Evolutionary conservation across 1,139 yeast genomes (phyloP).

Genomic region (Starmera stellimalicola): DNA sequence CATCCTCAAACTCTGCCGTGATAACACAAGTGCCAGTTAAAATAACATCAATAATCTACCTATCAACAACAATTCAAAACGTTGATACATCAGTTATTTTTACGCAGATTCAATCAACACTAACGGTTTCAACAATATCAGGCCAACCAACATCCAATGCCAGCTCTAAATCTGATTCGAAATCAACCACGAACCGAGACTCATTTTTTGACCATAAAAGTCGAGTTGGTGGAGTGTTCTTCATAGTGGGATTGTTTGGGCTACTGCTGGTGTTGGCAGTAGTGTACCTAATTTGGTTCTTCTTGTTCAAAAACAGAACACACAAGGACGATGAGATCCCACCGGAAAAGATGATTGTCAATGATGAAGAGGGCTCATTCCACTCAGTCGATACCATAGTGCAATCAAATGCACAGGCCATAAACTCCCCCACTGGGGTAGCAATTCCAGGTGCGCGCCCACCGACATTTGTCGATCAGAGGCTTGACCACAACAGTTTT

Average conservation of each 20-base stretch:
- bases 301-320: too few relatives aligned
- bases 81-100: too few relatives aligned
- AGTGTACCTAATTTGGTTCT: conserved; percentile 16
- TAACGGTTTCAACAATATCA: conserved; percentile 2
- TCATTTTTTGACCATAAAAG: conserved; percentile 47
- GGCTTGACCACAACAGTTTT: conserved; percentile 51
- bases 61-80: conserved; percentile 4
- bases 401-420: too few relatives aligned
- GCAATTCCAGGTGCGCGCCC: too few relatives aligned
- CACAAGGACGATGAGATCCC: too few relatives aligned
- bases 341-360: conserved; percentile 11
- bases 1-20: conserved; percentile 11
- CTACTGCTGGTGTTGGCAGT: conserved; percentile 27
- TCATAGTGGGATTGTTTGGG: conserved; percentile 54
- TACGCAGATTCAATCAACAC: conserved; percentile 1
- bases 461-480: conserved; percentile 52
- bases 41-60: conserved; percentile 5
- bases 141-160: conserved; percentile 1
- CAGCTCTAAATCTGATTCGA: background rate
- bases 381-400: too few relatives aligned
- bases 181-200: conserved; percentile 3
- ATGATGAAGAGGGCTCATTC: conserved; percentile 8
- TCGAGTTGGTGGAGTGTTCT: conserved; percentile 66
- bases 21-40: conserved; percentile 5
- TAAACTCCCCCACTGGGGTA: too few relatives aligned